Evolutionary conservation across 1,139 yeast genomes (phyloP).

Genomic region (Nakaseomyces kungkrabaensis): DNA sequence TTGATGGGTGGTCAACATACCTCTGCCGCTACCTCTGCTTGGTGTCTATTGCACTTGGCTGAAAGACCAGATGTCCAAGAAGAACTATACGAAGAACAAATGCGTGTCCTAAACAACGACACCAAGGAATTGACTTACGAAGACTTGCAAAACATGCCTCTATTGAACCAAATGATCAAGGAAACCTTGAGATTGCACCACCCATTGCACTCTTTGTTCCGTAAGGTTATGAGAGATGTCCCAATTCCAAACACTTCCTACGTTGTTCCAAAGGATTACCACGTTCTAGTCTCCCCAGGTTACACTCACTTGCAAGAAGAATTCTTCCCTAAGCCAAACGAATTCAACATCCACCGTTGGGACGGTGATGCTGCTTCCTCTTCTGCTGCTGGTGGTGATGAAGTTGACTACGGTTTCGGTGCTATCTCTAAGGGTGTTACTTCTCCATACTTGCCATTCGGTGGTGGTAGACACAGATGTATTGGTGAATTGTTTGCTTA

Average conservation of each 20-base stretch:
- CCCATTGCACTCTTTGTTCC: constrained; percentile 92
- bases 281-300: constrained; percentile 90
- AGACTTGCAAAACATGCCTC: constrained; percentile 68
- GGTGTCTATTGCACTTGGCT: constrained; percentile 87
- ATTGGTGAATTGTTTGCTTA: constrained; percentile 98
- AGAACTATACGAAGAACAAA: constrained; percentile 65
- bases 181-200: constrained; percentile 93
- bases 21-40: constrained; percentile 89
- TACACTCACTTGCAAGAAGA: constrained; percentile 68
- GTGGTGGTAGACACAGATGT: constrained; percentile 99
- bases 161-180: constrained; percentile 72
- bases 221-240: constrained; percentile 74
- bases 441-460: constrained; percentile 93
- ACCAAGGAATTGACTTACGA: constrained; percentile 66
- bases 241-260: constrained; percentile 72
- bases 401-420: constrained; percentile 92
- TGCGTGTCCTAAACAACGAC: constrained; percentile 47
- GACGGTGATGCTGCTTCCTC: constrained; percentile 40
- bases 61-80: constrained; percentile 78
- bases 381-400: constrained; percentile 34
- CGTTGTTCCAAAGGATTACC: constrained; percentile 82
- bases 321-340: constrained; percentile 64
- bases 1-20: constrained; percentile 99
- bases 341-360: constrained; percentile 88
- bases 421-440: constrained; percentile 91